Percentiles rank a stretch among this genome's conserved stretches.
Evolutionary conservation across 495 filamentous ascomycete genomes (phyloP).

Genomic region (Talaromyces stipitatus): DNA sequence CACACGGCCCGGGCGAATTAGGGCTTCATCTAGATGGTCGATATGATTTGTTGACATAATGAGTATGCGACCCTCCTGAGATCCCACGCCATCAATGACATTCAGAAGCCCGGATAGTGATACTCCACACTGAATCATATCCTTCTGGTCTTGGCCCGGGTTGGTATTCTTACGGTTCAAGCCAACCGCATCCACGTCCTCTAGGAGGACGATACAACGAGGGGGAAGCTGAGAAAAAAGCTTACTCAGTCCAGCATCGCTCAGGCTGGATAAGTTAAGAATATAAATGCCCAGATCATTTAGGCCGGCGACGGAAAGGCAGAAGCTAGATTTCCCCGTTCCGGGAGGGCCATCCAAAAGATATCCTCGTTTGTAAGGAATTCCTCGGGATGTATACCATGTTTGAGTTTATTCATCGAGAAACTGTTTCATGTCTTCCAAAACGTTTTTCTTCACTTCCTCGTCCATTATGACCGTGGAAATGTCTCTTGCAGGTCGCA

Average conservation of each 20-base stretch:
- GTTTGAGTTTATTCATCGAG: slow-evolving; percentile 7
- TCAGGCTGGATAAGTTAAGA: slow-evolving; percentile 16
- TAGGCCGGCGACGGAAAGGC: slow-evolving; percentile 52
- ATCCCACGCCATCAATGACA: slow-evolving; percentile 73
- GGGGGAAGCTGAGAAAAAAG: slow-evolving; percentile 47
- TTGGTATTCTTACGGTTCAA: not conserved
- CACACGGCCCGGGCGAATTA: slow-evolving; percentile 53
- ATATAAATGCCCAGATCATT: slow-evolving; percentile 56
- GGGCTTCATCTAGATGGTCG: slow-evolving; percentile 64
- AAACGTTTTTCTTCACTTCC: slow-evolving; percentile 5
- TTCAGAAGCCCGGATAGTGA: slow-evolving; percentile 64
- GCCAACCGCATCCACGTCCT: slow-evolving; percentile 59
- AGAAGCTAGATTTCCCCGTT: slow-evolving; percentile 59
- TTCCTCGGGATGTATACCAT: slow-evolving; percentile 45
- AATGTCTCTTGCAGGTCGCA: not conserved
- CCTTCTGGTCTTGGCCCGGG: not conserved
- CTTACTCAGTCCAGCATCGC: slow-evolving; percentile 26
- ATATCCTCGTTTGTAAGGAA: slow-evolving; percentile 57
- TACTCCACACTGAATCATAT: not conserved
- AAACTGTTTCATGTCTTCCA: slow-evolving; percentile 11
- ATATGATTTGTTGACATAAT: slow-evolving; percentile 58
- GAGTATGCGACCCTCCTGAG: slow-evolving; percentile 70
- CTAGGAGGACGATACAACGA: slow-evolving; percentile 54
- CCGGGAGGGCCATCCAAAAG: slow-evolving; percentile 63
- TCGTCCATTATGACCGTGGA: slow-evolving; percentile 7